Evolutionary conservation across 768 basidiomycete species (phyloP).

Genomic region (Termitomyces sp.): DNA sequence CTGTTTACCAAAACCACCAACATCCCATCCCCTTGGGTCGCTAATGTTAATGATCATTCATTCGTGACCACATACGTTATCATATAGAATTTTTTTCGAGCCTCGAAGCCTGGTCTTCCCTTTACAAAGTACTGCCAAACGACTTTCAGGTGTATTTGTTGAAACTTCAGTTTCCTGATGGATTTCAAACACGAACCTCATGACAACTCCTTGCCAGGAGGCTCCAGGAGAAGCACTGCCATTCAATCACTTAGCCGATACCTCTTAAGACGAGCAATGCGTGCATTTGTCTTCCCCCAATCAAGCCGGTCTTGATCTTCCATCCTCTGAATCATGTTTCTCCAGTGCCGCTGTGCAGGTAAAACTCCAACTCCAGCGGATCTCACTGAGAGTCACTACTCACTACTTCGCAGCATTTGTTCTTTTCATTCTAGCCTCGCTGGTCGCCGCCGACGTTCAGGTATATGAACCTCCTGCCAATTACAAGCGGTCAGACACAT

Average conservation of each 20-base stretch:
- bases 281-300: not conserved
- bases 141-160: not conserved
- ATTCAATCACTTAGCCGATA: not conserved
- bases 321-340: constrained; percentile 1
- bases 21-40: not conserved
- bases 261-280: not conserved
- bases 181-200: not conserved
- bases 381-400: not conserved
- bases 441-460: constrained; percentile 7
- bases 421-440: constrained; percentile 4
- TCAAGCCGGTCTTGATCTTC: constrained; percentile 15
- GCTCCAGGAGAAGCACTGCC: not conserved
- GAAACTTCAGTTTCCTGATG: not conserved
- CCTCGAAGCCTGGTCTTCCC: not conserved
- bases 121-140: not conserved
- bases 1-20: no score
- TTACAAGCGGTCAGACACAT: constrained; percentile 7
- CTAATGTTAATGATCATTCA: not conserved
- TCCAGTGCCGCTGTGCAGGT: constrained; percentile 14
- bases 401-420: constrained; percentile 3
- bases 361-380: not conserved
- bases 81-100: not conserved
- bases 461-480: constrained; percentile 7
- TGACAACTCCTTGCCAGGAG: no score
- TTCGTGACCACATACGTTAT: not conserved